Base-by-base conservation (phyloP, 2,329 filamentous ascomycete species). In the Claviceps spartinae region DNA sequence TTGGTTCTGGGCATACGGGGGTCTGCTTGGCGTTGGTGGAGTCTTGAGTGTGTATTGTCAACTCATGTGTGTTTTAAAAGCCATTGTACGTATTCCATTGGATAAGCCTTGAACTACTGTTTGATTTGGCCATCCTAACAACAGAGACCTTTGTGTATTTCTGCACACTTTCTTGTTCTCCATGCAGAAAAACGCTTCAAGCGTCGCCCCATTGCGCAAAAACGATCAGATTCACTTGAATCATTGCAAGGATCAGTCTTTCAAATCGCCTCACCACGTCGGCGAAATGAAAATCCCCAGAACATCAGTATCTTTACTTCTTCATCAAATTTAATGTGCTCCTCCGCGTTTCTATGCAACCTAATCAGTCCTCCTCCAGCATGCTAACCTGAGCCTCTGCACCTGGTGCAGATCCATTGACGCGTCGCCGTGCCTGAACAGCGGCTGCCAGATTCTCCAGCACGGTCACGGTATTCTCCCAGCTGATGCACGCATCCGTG, bases 401-500 rank as follows among this genome's bases (percentile, higher is more conserved):
- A 43, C 62, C 62, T 47, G 62, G 56, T 7, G 64, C 61, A 51
- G 66, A 68, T 40, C 65, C 67, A 60, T 71, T 74, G 43, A 71
- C 53, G 61, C 80, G 73, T 61, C 93, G 81, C 60, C 91, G 81
- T 57, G 80, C 78, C 49, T 86, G 80, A 50, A 97, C 85, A 38
- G 88, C 86, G n/a, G 82, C 81, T 5, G 93, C 90, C 34, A 97
- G 78, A 60, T 91, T 79, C 68, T 95, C 86, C 24, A 97, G 77
- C 1, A 93, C 86, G 1, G 78, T 72, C 43, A 93, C 81, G 1
- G 90, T 96, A 50, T 75, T 77, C 14, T 95, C 87, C 91, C 91
- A 96, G 75, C 86, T 76, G 65, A 98, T 95, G 73, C 91, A 98
- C 52, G 90, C 91, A 68, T 96, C 90, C 1, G 90, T 96, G 70